Base-by-base conservation (phyloP, 2,329 filamentous ascomycete genomes). In the Fusarium sp. region DNA sequence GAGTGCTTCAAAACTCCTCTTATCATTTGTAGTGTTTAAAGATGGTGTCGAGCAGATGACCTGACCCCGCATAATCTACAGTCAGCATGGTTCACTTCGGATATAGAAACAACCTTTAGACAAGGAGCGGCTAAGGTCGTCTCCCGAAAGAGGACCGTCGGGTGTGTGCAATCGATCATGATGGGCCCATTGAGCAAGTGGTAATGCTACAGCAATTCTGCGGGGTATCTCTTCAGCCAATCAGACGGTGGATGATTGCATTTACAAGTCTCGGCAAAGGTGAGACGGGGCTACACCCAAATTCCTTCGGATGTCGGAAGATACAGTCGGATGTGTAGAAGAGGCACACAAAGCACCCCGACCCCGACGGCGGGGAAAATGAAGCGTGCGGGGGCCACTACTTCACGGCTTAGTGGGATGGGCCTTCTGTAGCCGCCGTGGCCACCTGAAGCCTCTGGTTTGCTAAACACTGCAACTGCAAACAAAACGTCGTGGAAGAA, bases 21-120 rank as follows among this genome's bases (percentile, higher is more conserved):
- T 62, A 61, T 56, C 17, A 21, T 20, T 28, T n/a, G 26, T 15
- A 21, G 26, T 46, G 20, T 34, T 57, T 32, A 44, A 28, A 59
- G 39, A 47, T 40, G 47, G 45, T 59, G 51, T 48, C 40, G 36
- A 55, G 49, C 40, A 49, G 38, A 58, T 67, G 51, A 54, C 50
- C 28, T 26, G 49, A 60, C 65, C 65, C 65, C 65, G 65, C 65
- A 64, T 59, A 68, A 66, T 54, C 38, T 30, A 48, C 17, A 40
- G 46, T 52, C 56, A 69, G 51, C 32, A 32, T 65, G 43, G 51
- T 54, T 56, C 24, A 45, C 60, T 43, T 55, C 64, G 64, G 64
- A 55, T 67, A 65, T 48, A 51, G 26, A 51, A 19, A 24, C 30
- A 39, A 23, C 26, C 32, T 19, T 21, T 23, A 17, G 40, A 26